These are phyloP conservation scores for Pythium oligandrum DNA, from an alignment of 352 stramenopile genomes.

Conservation along the genomic window DNA sequence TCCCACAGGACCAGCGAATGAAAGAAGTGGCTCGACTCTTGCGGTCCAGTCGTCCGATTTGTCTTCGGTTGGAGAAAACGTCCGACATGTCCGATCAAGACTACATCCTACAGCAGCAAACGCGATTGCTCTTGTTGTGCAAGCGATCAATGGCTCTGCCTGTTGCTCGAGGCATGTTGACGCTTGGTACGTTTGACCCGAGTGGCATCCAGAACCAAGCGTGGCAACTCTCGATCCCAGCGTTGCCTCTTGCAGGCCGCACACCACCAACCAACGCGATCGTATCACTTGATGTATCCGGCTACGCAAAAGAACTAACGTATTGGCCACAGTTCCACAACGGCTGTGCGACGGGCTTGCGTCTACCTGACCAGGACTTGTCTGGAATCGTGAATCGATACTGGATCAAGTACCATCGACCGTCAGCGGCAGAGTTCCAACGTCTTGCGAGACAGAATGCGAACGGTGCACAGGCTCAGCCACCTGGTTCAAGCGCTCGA, in stretches of 20 bases:
- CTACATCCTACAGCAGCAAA: conserved; percentile 89
- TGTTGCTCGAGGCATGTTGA: conserved; percentile 96
- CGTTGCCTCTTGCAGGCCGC: conserved; percentile 90
- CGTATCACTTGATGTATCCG: conserved; percentile 90
- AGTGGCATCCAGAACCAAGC: conserved; percentile 62
- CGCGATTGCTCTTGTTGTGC: conserved; percentile 92
- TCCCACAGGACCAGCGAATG: conserved; percentile 64
- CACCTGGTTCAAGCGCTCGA: conserved; percentile 6
- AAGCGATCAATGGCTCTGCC: conserved; percentile 91
- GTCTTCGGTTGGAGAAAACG: conserved; percentile 64
- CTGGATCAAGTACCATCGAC: conserved; percentile 98
- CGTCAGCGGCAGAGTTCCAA: conserved; percentile 40
- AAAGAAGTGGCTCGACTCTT: conserved; percentile 82
- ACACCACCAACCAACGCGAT: conserved; percentile 93
- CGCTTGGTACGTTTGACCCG: conserved; percentile 88
- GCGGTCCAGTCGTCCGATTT: conserved; percentile 66
- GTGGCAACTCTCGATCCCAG: conserved; percentile 87
- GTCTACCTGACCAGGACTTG: conserved; percentile 68
- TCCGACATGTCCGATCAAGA: conserved; percentile 67
- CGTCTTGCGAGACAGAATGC: neutral
- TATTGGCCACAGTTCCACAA: conserved; percentile 99
- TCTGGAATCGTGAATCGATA: conserved; percentile 90
- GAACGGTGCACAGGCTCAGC: conserved; percentile 16
- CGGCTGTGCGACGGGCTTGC: conserved; percentile 93
- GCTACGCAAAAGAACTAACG: conserved; percentile 86